Evolutionary conservation across 352 stramenopile genomes (phyloP).

Genomic region (Phytophthora hibernalis): DNA sequence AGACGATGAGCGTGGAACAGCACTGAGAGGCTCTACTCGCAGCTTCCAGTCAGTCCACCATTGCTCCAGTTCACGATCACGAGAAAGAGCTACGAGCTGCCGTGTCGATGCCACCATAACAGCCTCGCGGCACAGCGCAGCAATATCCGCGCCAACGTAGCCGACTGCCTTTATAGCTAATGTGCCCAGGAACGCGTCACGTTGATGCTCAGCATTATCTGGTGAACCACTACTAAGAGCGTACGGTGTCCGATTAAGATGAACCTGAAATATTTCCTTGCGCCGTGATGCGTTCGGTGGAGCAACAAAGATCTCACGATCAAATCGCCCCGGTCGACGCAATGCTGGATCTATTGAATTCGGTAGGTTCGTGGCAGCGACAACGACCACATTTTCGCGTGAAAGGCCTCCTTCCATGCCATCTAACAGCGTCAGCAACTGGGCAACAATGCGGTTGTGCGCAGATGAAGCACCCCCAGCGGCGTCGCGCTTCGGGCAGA

Average conservation of each 20-base stretch:
- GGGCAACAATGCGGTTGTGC: slow-evolving; percentile 91
- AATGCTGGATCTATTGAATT: slow-evolving; percentile 92
- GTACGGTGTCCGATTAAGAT: slow-evolving; percentile 58
- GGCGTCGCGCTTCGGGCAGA: slow-evolving; percentile 93
- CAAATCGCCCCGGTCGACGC: slow-evolving; percentile 80
- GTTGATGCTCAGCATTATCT: slow-evolving; percentile 23
- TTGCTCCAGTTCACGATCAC: slow-evolving; percentile 52
- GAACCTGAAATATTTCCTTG: slow-evolving; percentile 70
- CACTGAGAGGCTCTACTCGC: slow-evolving; percentile 44
- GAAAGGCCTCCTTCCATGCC: slow-evolving; percentile 68
- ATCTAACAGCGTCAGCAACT: slow-evolving; percentile 96
- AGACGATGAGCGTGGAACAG: slow-evolving; percentile 22
- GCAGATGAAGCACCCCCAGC: slow-evolving; percentile 37
- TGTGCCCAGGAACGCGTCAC: slow-evolving; percentile 40
- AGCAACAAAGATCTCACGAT: slow-evolving; percentile 77
- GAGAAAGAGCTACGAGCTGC: slow-evolving; percentile 64
- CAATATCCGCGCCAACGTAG: slow-evolving; percentile 87
- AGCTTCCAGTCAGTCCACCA: slow-evolving; percentile 75
- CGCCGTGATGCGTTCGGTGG: slow-evolving; percentile 52
- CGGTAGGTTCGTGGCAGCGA: slow-evolving; percentile 94
- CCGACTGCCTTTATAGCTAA: slow-evolving; percentile 66
- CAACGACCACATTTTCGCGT: slow-evolving; percentile 92
- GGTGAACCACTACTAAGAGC: slow-evolving; percentile 18
- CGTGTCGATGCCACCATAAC: slow-evolving; percentile 68
- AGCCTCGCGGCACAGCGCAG: slow-evolving; percentile 78